Base-by-base conservation (phyloP, 2,329 filamentous ascomycete species). In the Didymella exigua region DNA sequence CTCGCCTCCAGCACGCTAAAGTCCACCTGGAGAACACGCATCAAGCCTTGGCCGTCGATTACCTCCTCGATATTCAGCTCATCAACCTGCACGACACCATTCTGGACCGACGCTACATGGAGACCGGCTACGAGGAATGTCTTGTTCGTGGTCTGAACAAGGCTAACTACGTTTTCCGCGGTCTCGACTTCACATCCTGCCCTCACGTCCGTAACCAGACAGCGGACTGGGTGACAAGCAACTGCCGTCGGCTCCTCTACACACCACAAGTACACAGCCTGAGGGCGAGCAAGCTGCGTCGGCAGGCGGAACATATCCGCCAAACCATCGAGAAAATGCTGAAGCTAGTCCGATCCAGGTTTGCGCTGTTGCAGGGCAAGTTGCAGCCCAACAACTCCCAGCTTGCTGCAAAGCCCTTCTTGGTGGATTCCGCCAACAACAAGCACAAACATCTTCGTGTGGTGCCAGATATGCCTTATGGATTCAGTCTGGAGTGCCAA, bases 41-140 rank as follows among this genome's bases (percentile, higher is more conserved):
- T 6, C 33, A n/a, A 18, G 37, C 23, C 10, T 13, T 52, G 9
- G 14, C 43, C 8, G 9, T 8, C 13, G 56, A 68, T 14, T 30
- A 40, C n/a, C 13, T 56, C 16, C 23, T 66, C 0, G 23, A 62
- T 29, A 29, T 2, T 30, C 50, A 37, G 11, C 31, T 67, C 4
- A 58, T 59, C 2, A 19, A 16, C 4, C 33, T 70, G 1, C 41
- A 58, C 2, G 23, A 41, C 9, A 40, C 24, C 5, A 44, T 40
- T 19, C 52, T 70, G 8, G 31, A 40, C 4, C 51, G 51, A 33
- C 23, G 36, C 9, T 54, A 55, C 33, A 59, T 62, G 42, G 70
- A 72, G 37, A 63, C 21, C 8, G 10, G 48, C 2, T 58, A 73
- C 26, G 53, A 63, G 11, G 45, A 68, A 8, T 73, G 70, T 34